Base-by-base conservation (phyloP, 139 green algal genomes). In the Eudorina sp. region DNA sequence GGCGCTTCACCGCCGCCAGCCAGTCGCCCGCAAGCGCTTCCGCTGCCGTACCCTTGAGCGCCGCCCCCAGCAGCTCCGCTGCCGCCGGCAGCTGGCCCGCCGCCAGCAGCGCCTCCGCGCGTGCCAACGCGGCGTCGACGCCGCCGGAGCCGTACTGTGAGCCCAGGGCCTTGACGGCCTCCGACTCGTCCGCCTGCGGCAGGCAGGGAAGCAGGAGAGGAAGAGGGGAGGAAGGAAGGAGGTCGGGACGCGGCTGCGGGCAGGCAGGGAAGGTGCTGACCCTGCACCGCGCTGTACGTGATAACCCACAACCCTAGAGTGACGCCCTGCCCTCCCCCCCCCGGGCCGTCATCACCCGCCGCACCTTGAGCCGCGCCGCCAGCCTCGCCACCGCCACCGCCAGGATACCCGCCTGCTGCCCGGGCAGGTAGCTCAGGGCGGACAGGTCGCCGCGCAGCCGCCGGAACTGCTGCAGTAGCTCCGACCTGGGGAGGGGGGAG, bases 351-450 rank as follows among this genome's bases (percentile, higher is more conserved):
- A n/a, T n/a, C n/a, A n/a, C n/a, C n/a, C n/a, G n/a, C n/a, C n/a
- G 45, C 34, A 88, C 82, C 82, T 88, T 88, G 43, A 88, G 66
- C 45, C n/a, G 18, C 29, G 64, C 66, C 21, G 82, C 66, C 34
- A 88, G 31, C 9, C 82, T 31, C 62, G 82, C 82, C 82, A 88
- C 82, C 46, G 66, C 64, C 64, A 80, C 64, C 45, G 82, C 66
- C 62, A 88, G 9, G 3, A 69, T n/a, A 16, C 82, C 82, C 45
- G 46, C 23, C 27, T 34, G 31, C 25, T 27, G 23, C 23, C 3
- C 46, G 0, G 82, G 82, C 64, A 88, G 46, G 41, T 68, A 23
- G 31, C 41, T 64, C 25, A 88, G 82, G 40, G 82, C 82, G 13
- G 46, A 51, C 82, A 88, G 45, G 62, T 88, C 82, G 46, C n/a